Evolutionary conservation across 176 grass and related monocot genomes (phyloP), one percentile per base, ranked within the genome.

Genomic region (Aegilops longissima): DNA sequence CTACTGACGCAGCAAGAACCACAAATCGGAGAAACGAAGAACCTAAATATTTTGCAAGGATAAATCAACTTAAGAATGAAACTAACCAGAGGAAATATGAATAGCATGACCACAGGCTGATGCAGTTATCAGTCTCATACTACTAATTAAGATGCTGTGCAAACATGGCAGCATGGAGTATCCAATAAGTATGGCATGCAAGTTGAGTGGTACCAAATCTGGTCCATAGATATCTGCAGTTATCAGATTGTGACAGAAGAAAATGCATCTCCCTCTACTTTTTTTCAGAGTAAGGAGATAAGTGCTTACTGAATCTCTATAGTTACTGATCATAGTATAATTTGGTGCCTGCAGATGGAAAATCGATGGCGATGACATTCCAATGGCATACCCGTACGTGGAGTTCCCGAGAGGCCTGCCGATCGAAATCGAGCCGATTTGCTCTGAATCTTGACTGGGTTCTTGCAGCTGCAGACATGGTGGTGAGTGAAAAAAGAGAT

Each of bases 301-400:
- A 9, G 2, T 70, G 40, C 11, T 65, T 64, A 27, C 31, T 66
- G 44, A 18, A 78, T 56, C 62, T 78, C 44, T 25, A 38, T 21
- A 44, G 39, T 52, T 69, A 52, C 29, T 86, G 83, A 77, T 70
- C 63, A 29, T 61, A 0, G 1, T 5, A 12, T 5, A 69, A 5
- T 27, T 40, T 70, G 85, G 8, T 0, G 0, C 31, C 63, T 90
- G 85, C 77, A 97, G 94, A 82, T 97, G 94, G 94, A 90, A 62
- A 84, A 86, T 87, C 12, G 68, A 97, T 61, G 90, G 92, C 58
- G 58, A 94, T 83, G 94, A 97, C 90, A 66, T 87, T 63, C 92
- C 94, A 1, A 90, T 94, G 88, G 94, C 94, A 65, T 94, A 94
- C 89, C 94, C 94, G 3, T 97, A 92, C 61, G 91, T 97, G 30